Conservation (phyloP, 2,329 filamentous ascomycete species). For the Exophiala spinifera region DNA sequence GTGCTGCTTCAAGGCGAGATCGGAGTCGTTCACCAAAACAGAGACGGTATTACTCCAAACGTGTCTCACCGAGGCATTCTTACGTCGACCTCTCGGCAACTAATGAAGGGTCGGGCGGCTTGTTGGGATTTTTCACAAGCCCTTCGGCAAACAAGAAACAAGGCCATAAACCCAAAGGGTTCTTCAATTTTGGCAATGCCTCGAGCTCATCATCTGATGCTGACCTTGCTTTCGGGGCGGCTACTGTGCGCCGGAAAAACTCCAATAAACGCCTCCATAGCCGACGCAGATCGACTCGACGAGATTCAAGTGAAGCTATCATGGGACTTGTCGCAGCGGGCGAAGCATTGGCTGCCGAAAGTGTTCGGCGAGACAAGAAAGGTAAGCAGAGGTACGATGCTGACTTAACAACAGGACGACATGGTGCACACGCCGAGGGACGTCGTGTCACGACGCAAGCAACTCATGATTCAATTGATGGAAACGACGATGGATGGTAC, state of each 20-base stretch:
- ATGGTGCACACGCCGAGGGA: background rate
- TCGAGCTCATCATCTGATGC: conserved; percentile 67
- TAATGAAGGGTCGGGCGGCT: conserved; percentile 51
- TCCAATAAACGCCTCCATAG: conserved; percentile 31
- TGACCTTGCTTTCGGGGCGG: conserved; percentile 65
- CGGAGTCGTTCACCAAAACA: conserved; percentile 38
- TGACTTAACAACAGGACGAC: conserved; percentile 22
- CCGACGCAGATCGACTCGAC: conserved; percentile 25
- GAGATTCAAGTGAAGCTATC: conserved; percentile 46
- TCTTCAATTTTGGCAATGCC: conserved; percentile 59
- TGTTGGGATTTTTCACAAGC: conserved; percentile 62
- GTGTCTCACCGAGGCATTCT: conserved; percentile 57
- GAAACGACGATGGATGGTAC: conserved; percentile 57
- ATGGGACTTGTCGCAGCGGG: conserved; percentile 49
- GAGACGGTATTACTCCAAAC: conserved; percentile 32
- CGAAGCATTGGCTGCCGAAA: conserved; percentile 44
- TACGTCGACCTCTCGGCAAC: conserved; percentile 64
- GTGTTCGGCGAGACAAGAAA: conserved; percentile 24
- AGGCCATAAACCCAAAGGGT: conserved; percentile 41
- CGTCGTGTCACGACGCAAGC: conserved; percentile 13
- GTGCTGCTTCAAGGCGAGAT: conserved; percentile 29
- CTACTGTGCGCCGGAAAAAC: conserved; percentile 42
- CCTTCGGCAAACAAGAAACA: conserved; percentile 54
- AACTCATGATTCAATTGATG: conserved; percentile 15
- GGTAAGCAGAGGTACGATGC: conserved; percentile 21